These are phyloP conservation scores for Citrullus mucosospermus DNA, from an alignment of 306 rosid species.

Conservation along the genomic window DNA sequence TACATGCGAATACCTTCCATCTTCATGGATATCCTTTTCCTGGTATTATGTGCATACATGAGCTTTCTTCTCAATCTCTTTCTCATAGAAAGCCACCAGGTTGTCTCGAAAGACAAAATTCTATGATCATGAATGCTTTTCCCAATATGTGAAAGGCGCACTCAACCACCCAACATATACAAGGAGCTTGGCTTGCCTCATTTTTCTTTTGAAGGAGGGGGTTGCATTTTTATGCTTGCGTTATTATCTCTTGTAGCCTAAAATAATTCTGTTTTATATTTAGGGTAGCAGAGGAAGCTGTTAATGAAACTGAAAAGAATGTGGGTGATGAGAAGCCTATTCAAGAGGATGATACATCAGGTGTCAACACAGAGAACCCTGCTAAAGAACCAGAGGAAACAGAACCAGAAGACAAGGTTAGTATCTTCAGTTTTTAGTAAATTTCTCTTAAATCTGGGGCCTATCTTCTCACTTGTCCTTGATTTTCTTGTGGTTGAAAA, in stretches of 20 bases:
- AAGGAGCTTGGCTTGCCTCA: background rate
- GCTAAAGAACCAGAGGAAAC: conserved; percentile 54
- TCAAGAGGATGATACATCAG: conserved; percentile 38
- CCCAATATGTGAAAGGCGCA: background rate
- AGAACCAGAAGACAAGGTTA: conserved; percentile 80
- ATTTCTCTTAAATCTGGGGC: background rate
- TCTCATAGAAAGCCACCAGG: background rate
- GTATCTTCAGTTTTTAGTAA: background rate
- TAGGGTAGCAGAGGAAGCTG: conserved; percentile 60
- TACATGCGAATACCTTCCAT: background rate
- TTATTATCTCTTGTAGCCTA: background rate
- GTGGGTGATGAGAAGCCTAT: conserved; percentile 61
- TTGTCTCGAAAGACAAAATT: background rate
- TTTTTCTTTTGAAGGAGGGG: background rate
- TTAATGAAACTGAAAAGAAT: conserved; percentile 49
- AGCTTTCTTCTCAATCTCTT: background rate
- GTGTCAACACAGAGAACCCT: conserved; percentile 41
- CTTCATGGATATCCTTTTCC: background rate
- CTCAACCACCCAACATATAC: background rate
- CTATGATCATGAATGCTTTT: background rate
- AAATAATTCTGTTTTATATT: background rate
- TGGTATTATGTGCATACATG: background rate
- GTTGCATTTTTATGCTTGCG: background rate
- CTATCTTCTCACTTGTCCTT: background rate
- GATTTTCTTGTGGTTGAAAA: background rate